phyloP scores from a whole-genome alignment of 306 rosid species.

The Hippophae gyantsensis region DNA sequence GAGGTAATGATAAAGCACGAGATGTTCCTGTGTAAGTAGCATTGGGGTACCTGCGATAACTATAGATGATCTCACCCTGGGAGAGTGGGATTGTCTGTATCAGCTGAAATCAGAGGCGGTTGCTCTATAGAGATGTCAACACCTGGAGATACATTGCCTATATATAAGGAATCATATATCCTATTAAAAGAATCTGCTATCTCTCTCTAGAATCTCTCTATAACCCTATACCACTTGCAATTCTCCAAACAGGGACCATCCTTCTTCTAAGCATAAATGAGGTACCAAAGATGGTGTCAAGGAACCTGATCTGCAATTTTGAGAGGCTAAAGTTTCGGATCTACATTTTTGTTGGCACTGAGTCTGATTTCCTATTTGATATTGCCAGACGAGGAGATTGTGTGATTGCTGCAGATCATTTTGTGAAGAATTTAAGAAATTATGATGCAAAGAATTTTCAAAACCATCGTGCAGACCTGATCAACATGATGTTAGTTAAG shows the following conservation, averaged over 20 bases:
- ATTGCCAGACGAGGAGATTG: slow-evolving; percentile 78
- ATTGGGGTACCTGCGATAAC: no score
- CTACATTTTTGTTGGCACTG: slow-evolving; percentile 51
- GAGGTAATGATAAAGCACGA: no score
- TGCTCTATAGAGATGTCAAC: no score
- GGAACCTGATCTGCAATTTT: slow-evolving; percentile 74
- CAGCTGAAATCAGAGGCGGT: no score
- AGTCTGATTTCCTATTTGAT: slow-evolving; percentile 54
- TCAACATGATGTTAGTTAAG: slow-evolving; percentile 42
- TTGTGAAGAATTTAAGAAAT: slow-evolving; percentile 37
- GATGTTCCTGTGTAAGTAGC: no score
- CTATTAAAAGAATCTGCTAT: no score
- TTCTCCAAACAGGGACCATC: slow-evolving; percentile 9
- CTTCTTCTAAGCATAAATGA: slow-evolving; percentile 52
- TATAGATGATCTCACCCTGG: no score
- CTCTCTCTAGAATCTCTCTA: no score
- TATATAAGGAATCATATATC: no score
- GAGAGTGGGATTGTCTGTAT: no score
- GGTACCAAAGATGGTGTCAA: slow-evolving; percentile 31
- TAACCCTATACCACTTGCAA: no score
- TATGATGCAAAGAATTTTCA: slow-evolving; percentile 26
- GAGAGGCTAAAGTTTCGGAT: slow-evolving; percentile 63
- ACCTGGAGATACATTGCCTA: no score
- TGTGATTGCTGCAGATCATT: slow-evolving; percentile 45
- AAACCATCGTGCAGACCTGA: slow-evolving; percentile 27